These are phyloP conservation scores for Schrenkiella parvula DNA, from an alignment of 345 rosid genomes.

Conservation along the genomic window DNA sequence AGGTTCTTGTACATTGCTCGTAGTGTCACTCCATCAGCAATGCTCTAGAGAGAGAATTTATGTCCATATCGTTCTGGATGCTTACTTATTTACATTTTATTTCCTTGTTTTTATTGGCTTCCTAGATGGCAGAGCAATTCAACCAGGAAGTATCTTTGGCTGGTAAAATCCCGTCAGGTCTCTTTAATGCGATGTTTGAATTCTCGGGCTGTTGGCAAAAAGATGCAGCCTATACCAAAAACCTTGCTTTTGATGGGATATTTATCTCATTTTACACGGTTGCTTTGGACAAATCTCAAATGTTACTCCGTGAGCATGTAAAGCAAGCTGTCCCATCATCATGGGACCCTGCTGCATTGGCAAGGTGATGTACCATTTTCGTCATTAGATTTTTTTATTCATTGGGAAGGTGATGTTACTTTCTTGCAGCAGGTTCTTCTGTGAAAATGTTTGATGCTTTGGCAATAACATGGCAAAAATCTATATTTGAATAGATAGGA, in stretches of 20 bases:
- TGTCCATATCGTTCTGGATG: not conserved
- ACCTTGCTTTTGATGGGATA: constrained; percentile 88
- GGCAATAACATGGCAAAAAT: not conserved
- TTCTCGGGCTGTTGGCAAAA: constrained; percentile 91
- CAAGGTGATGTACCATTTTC: constrained; percentile 47
- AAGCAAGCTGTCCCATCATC: constrained; percentile 77
- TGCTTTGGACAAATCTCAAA: constrained; percentile 82
- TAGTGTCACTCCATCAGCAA: not conserved
- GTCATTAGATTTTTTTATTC: not conserved
- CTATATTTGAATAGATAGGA: not conserved
- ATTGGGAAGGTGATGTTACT: not conserved
- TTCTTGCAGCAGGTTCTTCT: not conserved
- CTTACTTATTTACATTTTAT: not conserved
- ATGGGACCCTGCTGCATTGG: constrained; percentile 93
- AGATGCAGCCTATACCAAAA: constrained; percentile 90
- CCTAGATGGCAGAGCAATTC: constrained; percentile 95
- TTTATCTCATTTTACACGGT: constrained; percentile 76
- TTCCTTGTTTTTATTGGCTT: not conserved
- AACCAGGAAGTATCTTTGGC: constrained; percentile 81
- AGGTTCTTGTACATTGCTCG: not conserved
- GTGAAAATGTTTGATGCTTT: not conserved
- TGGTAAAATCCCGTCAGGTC: constrained; percentile 93
- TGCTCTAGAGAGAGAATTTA: not conserved
- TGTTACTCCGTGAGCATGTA: constrained; percentile 68
- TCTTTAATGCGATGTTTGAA: constrained; percentile 85